phyloP scores from a whole-genome alignment of 78 protist genomes.

The Pigoraptor vietnamica region DNA sequence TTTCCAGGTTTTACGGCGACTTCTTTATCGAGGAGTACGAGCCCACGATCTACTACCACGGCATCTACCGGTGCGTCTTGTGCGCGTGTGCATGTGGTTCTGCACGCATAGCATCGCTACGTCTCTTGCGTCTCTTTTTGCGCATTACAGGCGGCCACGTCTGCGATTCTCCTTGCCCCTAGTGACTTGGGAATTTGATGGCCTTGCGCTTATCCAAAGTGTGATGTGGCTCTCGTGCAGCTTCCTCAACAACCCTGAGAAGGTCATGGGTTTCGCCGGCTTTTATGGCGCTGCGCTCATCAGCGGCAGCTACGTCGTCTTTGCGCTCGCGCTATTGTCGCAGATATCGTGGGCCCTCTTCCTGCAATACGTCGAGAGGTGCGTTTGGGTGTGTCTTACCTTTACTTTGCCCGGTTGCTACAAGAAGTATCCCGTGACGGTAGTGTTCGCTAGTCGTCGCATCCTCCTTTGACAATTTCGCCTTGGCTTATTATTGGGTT shows the following conservation, averaged over 20 bases:
- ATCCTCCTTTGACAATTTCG: too few species aligned
- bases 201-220: too few species aligned
- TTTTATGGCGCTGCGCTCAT: conserved; percentile 52
- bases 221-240: too few species aligned
- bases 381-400: not conserved
- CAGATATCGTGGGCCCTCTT: conserved; percentile 42
- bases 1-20: conserved; percentile 55
- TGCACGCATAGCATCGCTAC: not conserved
- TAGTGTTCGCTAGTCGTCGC: too few species aligned
- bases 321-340: conserved; percentile 42
- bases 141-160: too few species aligned
- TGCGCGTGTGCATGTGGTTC: too few species aligned
- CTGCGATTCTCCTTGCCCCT: too few species aligned
- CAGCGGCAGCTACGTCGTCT: conserved; percentile 34
- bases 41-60: conserved; percentile 39
- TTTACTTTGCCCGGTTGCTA: too few species aligned
- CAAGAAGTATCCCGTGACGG: too few species aligned
- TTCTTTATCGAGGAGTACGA: conserved; percentile 52
- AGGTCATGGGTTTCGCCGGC: conserved; percentile 47
- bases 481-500: too few species aligned
- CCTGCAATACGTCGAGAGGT: conserved; percentile 42
- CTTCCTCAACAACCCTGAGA: conserved; percentile 63
- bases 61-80: conserved; percentile 30
- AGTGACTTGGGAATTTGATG: too few species aligned
- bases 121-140: too few species aligned